phyloP scores from a whole-genome alignment of 768 basidiomycete genomes.

The Podaxis sp. region DNA sequence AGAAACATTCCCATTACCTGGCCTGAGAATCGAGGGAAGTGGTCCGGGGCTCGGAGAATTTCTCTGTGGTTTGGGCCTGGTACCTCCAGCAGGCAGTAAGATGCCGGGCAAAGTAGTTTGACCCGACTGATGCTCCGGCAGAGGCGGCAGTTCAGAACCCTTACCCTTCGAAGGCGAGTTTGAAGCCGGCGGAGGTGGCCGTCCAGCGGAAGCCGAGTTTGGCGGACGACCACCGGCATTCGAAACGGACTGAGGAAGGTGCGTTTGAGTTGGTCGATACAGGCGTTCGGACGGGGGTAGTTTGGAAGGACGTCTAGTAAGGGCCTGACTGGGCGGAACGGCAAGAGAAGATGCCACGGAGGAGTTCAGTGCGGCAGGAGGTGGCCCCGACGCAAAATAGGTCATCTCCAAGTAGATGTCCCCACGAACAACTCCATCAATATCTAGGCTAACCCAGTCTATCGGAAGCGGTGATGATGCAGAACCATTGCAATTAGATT shows the following conservation, averaged over 20 bases:
- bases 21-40: constrained; percentile 1
- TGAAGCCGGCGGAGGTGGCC: background rate
- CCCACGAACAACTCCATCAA: constrained; percentile 63
- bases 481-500: background rate
- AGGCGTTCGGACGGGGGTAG: constrained; percentile 49
- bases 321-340: constrained; percentile 22
- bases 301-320: constrained; percentile 53
- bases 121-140: constrained; percentile 27
- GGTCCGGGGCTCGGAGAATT: constrained; percentile 11
- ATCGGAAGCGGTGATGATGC: background rate
- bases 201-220: constrained; percentile 2
- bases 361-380: constrained; percentile 33
- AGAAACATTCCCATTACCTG: constrained; percentile 8
- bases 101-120: constrained; percentile 5
- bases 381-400: constrained; percentile 73
- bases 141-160: constrained; percentile 38
- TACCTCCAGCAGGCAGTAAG: constrained; percentile 20
- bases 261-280: constrained; percentile 34
- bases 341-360: constrained; percentile 10
- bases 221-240: constrained; percentile 11
- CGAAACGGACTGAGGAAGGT: constrained; percentile 20
- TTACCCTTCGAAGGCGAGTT: constrained; percentile 19
- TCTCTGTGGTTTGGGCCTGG: constrained; percentile 29
- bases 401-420: constrained; percentile 94
- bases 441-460: constrained; percentile 36